These are phyloP conservation scores for Scutellaria baicalensis DNA, from an alignment of 257 asterid genomes.

Conservation along the genomic window DNA sequence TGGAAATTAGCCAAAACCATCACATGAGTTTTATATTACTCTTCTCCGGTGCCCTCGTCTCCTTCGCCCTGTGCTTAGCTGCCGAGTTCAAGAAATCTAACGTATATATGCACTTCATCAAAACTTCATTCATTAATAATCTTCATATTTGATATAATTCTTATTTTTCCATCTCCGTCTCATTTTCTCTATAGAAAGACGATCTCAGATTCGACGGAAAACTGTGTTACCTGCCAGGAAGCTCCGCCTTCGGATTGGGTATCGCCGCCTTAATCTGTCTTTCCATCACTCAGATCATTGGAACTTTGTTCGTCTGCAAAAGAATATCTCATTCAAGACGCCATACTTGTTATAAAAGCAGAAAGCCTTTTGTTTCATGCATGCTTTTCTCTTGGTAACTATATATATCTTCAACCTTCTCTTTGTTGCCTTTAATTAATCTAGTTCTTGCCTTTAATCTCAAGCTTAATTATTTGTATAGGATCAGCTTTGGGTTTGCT, in stretches of 20 bases:
- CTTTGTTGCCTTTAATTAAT: not conserved
- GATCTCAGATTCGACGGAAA: conserved; percentile 57
- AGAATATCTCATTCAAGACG: conserved; percentile 11
- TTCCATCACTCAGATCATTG: conserved; percentile 35
- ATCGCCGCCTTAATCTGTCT: conserved; percentile 36
- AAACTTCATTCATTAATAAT: too few species aligned
- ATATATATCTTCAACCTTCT: not conserved
- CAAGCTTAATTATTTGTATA: too few species aligned
- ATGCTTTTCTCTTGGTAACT: conserved; percentile 50
- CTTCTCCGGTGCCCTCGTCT: conserved; percentile 36
- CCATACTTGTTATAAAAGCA: conserved; percentile 10
- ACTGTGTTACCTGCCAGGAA: conserved; percentile 48
- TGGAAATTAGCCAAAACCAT: conserved; percentile 33
- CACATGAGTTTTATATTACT: conserved; percentile 12
- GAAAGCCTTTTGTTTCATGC: conserved; percentile 29
- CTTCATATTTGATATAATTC: not conserved
- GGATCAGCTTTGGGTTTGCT: conserved; percentile 56
- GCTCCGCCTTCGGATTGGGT: conserved; percentile 47
- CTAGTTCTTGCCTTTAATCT: too few species aligned
- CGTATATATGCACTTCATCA: conserved; percentile 16
- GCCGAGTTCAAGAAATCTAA: conserved; percentile 70
- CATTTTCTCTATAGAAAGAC: conserved; percentile 30
- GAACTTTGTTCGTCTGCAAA: conserved; percentile 40
- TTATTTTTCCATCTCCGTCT: not conserved
- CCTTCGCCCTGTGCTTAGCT: conserved; percentile 49